These are phyloP conservation scores for Solanum tarijense DNA, from an alignment of 257 asterid genomes.

Conservation along the genomic window DNA sequence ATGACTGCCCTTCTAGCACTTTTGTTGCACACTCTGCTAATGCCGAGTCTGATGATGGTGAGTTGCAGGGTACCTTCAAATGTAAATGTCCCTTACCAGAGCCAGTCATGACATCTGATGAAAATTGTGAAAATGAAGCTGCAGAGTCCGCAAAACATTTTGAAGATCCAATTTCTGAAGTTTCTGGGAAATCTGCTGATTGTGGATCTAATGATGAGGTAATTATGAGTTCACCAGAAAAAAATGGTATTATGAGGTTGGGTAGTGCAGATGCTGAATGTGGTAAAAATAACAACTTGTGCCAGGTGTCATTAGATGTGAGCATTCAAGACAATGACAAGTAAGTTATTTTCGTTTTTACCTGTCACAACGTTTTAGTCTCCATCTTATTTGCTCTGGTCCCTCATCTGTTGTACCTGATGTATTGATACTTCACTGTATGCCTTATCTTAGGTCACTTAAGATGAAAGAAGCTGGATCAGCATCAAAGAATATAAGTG, in stretches of 20 bases:
- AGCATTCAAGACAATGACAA: slow-evolving; percentile 21
- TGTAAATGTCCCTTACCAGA: slow-evolving; percentile 12
- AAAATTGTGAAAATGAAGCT: slow-evolving; percentile 22
- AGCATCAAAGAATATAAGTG: slow-evolving; percentile 21
- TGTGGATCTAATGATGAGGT: slow-evolving; percentile 14
- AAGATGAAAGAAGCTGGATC: slow-evolving; percentile 25
- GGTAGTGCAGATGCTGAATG: slow-evolving; percentile 21
- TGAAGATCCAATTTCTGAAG: slow-evolving; percentile 26
- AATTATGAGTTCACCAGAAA: slow-evolving; percentile 19
- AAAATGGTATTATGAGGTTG: slow-evolving; percentile 6
- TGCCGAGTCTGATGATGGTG: slow-evolving; percentile 11
- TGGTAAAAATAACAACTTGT: slow-evolving; percentile 16
- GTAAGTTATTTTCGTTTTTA: slow-evolving; percentile 25
- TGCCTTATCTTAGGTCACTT: slow-evolving; percentile 27
- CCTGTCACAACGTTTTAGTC: background rate
- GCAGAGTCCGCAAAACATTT: slow-evolving; percentile 21
- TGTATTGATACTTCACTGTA: background rate
- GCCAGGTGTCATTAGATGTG: slow-evolving; percentile 21
- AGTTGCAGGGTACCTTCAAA: slow-evolving; percentile 11
- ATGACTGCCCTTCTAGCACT: slow-evolving; percentile 16
- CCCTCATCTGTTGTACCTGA: background rate
- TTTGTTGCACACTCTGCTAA: slow-evolving; percentile 19
- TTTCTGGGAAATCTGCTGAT: slow-evolving; percentile 19
- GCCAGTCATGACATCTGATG: slow-evolving; percentile 7
- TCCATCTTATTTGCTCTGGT: background rate